Evolutionary conservation across 2,329 filamentous ascomycete genomes (phyloP).

Genomic region (Colletotrichum aenigma): DNA sequence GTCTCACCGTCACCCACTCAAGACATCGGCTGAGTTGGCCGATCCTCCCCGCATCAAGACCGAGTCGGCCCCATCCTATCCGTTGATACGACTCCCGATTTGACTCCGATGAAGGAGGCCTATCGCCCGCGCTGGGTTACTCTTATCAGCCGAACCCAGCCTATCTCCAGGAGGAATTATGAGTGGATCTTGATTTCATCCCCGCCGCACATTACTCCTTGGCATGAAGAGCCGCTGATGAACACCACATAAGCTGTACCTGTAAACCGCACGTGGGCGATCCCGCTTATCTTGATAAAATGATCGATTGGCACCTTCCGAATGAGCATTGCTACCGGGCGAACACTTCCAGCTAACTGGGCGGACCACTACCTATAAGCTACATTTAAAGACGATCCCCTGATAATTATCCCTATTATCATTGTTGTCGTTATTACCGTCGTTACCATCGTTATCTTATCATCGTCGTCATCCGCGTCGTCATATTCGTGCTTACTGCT

Average conservation of each 20-base stretch:
- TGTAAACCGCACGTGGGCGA: rapidly evolving
- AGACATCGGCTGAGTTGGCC: not conserved
- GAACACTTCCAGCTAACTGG: not conserved
- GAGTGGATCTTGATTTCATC: not conserved
- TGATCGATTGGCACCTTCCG: rapidly evolving
- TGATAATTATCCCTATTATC: not conserved
- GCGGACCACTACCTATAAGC: rapidly evolving
- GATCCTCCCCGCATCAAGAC: not conserved
- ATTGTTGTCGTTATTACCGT: rapidly evolving
- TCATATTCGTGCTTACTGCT: not conserved
- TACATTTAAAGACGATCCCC: not conserved
- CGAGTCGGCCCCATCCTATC: not conserved
- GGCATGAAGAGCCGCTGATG: not conserved
- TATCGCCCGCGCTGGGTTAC: not conserved
- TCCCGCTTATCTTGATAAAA: not conserved
- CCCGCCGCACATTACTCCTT: not conserved
- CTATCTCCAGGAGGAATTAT: not conserved
- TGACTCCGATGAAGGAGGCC: not conserved
- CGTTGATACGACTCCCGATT: not conserved
- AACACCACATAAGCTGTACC: not conserved
- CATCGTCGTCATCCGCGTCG: not conserved
- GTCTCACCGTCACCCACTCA: not conserved
- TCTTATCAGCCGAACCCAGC: not conserved
- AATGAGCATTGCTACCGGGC: not conserved
- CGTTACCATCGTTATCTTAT: not conserved